Base-by-base conservation (phyloP, 768 basidiomycete genomes). In the Leccinum incarnatum region DNA sequence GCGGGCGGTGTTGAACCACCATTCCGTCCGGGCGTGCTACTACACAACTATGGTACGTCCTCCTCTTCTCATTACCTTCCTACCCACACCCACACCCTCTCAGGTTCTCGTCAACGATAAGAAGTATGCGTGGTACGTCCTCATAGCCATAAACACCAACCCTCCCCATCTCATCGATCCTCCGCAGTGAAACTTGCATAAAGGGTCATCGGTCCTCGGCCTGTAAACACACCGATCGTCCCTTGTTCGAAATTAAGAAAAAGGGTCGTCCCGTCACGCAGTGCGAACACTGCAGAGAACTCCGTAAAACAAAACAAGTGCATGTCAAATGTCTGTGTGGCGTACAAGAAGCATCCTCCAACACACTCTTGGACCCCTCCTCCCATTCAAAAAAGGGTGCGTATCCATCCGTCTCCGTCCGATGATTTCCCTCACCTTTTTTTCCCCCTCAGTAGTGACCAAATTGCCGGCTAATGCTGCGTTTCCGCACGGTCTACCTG, bases 131-230 rank as follows among this genome's bases (percentile, higher is more conserved):
- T 92, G 89, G 89, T 91, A 71, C 34, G 86, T 56, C 65, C 29
- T 29, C n/a, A 61, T 54, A n/a, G 17, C 29, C 36, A 30, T 52
- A 29, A 29, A 29, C 29, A 15, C 51, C n/a, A 27, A n/a, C 15
- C 14, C 45, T 47, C 51, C 56, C n/a, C 56, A 55, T 57, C 56
- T 42, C 57, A 56, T 56, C 45, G 45, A 53, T 54, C 29, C n/a
- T 37, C 52, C 59, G 23, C 65, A 93, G 93, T 74, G 91, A 91
- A 78, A 89, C 91, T 64, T 96, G 94, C 77, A 95, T 95, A 75
- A 94, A 94, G 76, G 94, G 93, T 17, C 93, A 96, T 75, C 85
- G 94, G 51, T 95, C 93, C 15, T 92, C 91, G 15, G 82, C 86
- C 30, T 96, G 94, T 76, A 87, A 85, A 69, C 94, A 96, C 71